phyloP scores from a whole-genome alignment of 2,329 filamentous ascomycete genomes.

The Aspergillus sp. region DNA sequence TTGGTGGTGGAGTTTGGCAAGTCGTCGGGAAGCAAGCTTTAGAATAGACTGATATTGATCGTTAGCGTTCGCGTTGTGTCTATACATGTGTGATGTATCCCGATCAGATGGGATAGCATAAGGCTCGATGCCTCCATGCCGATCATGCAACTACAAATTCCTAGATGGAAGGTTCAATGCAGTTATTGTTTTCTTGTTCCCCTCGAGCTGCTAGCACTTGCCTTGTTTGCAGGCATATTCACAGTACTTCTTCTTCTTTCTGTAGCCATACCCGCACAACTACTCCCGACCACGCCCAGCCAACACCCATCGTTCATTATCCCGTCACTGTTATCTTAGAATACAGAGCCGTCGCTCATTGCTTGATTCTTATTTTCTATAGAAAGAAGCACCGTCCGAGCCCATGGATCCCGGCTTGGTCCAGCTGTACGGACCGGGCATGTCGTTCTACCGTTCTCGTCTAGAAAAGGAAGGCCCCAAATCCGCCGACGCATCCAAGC shows the following conservation, averaged over 20 bases:
- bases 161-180: no score
- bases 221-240: background rate
- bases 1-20: slow-evolving; percentile 71
- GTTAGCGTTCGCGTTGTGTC: background rate
- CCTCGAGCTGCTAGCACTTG: background rate
- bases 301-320: slow-evolving; percentile 14
- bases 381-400: background rate
- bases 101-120: background rate
- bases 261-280: background rate
- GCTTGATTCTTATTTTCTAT: slow-evolving; percentile 9
- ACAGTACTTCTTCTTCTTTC: background rate
- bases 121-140: background rate
- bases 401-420: slow-evolving; percentile 17
- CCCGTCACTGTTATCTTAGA: slow-evolving; percentile 12
- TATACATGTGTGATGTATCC: background rate
- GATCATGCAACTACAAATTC: no score
- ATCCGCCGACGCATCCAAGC: slow-evolving; percentile 9
- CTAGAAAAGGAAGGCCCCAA: background rate
- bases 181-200: no score
- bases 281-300: background rate
- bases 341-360: slow-evolving; percentile 6
- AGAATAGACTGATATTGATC: slow-evolving; percentile 10
- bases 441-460: slow-evolving; percentile 21
- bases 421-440: slow-evolving; percentile 17
- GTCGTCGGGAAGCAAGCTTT: slow-evolving; percentile 39